Conservation (phyloP, 2,329 filamentous ascomycete species). For the Beauveria sp. region DNA sequence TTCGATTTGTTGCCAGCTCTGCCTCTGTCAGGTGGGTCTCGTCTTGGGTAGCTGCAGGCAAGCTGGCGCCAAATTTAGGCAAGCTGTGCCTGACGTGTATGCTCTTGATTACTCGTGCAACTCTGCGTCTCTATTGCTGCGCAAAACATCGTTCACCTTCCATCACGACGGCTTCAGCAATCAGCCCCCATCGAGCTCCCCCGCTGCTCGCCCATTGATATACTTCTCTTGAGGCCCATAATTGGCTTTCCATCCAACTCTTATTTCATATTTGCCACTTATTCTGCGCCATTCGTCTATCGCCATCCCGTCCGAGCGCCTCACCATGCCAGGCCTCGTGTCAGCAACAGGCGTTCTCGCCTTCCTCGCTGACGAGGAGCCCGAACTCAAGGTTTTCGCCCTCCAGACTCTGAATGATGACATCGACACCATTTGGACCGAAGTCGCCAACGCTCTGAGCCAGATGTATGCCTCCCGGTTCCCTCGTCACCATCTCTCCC, state of each 20-base stretch:
- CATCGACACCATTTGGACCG: constrained; percentile 95
- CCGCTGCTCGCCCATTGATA: constrained; percentile 9
- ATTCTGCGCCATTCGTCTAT: background rate
- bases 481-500: background rate
- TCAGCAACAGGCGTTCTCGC: constrained; percentile 92
- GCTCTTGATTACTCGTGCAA: constrained; percentile 16
- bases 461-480: constrained; percentile 61
- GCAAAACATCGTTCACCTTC: constrained; percentile 21
- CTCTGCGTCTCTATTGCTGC: constrained; percentile 16
- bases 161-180: constrained; percentile 12
- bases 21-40: background rate
- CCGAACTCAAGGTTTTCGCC: constrained; percentile 89
- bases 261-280: background rate
- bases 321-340: constrained; percentile 80
- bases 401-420: constrained; percentile 92
- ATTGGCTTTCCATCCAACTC: background rate
- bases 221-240: background rate
- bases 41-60: background rate
- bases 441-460: constrained; percentile 84
- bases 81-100: constrained; percentile 39
- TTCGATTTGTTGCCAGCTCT: background rate
- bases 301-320: background rate
- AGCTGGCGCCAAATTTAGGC: constrained; percentile 18
- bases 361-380: constrained; percentile 90
- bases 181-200: constrained; percentile 1